These are phyloP conservation scores for Mallotus repandus DNA, from an alignment of 441 rosid genomes.

Conservation along the genomic window DNA sequence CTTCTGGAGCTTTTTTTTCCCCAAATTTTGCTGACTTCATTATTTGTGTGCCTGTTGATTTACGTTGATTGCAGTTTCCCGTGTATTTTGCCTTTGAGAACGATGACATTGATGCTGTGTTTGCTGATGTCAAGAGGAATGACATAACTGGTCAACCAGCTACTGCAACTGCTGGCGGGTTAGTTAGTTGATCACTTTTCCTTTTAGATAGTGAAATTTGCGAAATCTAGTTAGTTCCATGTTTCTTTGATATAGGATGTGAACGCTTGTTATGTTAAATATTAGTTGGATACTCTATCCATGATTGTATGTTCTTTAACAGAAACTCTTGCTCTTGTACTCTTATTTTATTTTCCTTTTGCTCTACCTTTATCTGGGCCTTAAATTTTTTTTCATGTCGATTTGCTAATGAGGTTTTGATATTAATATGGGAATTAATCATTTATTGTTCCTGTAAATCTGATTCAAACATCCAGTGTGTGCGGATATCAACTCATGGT, in stretches of 20 bases:
- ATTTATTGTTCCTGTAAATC: neutral
- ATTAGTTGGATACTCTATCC: too few relatives aligned
- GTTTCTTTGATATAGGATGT: neutral
- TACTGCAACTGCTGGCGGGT: constrained; percentile 98
- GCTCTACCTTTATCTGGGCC: neutral
- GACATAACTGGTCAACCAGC: constrained; percentile 93
- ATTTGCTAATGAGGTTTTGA: neutral
- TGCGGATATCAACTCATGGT: neutral
- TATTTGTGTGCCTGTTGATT: neutral
- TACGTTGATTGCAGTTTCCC: constrained; percentile 61
- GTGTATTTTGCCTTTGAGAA: constrained; percentile 94
- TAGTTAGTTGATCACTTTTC: constrained; percentile 32
- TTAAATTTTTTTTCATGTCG: neutral
- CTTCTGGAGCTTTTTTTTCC: too few relatives aligned
- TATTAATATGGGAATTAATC: neutral
- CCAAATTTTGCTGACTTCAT: neutral
- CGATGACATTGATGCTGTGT: constrained; percentile 68
- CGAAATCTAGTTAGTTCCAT: constrained; percentile 4
- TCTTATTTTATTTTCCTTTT: neutral
- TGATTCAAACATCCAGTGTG: neutral
- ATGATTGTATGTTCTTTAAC: too few relatives aligned
- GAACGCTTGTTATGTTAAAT: too few relatives aligned
- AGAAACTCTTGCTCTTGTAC: too few relatives aligned
- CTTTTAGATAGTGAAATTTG: neutral
- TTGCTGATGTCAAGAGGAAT: constrained; percentile 81